A percentile compares a stretch with the other conserved stretches of the same genome.
Evolutionary conservation across 2,329 filamentous ascomycete genomes (phyloP).

Genomic region (Nemania abortiva): DNA sequence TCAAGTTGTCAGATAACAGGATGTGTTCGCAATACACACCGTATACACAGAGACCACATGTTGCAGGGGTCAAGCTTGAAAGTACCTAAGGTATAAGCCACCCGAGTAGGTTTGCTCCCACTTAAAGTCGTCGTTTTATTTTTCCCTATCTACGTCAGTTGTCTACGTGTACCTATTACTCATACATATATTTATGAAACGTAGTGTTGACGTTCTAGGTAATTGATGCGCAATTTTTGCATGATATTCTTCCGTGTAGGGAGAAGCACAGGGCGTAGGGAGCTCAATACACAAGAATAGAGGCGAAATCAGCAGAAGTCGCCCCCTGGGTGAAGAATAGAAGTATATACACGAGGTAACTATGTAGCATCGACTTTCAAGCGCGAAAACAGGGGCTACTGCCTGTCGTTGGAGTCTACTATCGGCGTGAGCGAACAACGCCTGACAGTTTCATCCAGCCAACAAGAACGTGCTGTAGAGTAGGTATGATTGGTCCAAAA

Average conservation of each 20-base stretch:
- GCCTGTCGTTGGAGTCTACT: neutral
- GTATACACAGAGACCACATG: neutral
- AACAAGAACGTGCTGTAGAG: neutral
- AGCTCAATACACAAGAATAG: neutral
- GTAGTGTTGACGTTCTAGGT: neutral
- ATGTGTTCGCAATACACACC: too few species aligned
- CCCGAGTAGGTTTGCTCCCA: neutral
- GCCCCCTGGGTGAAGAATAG: neutral
- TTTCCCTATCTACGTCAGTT: neutral
- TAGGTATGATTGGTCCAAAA: neutral
- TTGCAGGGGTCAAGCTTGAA: neutral
- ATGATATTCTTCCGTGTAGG: neutral
- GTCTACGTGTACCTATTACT: slow-evolving; percentile 1
- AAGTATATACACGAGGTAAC: neutral
- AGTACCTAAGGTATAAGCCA: neutral
- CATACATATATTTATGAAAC: neutral
- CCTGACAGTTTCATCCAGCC: slow-evolving; percentile 1
- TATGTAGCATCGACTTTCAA: neutral
- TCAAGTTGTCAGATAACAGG: too few species aligned
- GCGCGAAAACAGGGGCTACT: neutral
- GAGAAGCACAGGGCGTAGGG: neutral
- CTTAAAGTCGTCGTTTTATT: neutral
- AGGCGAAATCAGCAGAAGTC: neutral
- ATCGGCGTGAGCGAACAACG: neutral
- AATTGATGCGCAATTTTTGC: neutral